Evolutionary conservation across 805 yeast species (phyloP).

Genomic region (Candida peoriensis): DNA sequence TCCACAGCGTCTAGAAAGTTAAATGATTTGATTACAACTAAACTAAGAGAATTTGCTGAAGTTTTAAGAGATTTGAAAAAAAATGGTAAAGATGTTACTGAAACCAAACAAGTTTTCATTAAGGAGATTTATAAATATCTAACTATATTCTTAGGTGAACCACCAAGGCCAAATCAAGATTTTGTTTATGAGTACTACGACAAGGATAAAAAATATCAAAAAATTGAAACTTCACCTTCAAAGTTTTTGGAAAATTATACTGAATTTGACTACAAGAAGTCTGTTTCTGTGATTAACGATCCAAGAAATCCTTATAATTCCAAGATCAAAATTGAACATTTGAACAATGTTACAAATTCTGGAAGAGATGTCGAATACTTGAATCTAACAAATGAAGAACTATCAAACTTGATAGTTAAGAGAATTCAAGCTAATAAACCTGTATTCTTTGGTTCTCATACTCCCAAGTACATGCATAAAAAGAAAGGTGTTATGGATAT

Average conservation of each 20-base stretch:
- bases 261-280: conserved; percentile 42
- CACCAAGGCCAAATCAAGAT: conserved; percentile 65
- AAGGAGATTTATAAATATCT: conserved; percentile 61
- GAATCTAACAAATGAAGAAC: conserved; percentile 54
- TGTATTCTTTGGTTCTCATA: conserved; percentile 84
- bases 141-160: conserved; percentile 68
- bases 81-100: conserved; percentile 26
- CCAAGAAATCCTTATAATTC: conserved; percentile 69
- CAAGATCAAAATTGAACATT: conserved; percentile 64
- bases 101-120: conserved; percentile 40
- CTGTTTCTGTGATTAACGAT: conserved; percentile 72
- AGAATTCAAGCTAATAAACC: conserved; percentile 71
- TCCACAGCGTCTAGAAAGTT: conserved; percentile 45
- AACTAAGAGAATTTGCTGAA: conserved; percentile 76
- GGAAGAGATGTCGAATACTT: conserved; percentile 69
- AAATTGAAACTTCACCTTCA: conserved; percentile 53
- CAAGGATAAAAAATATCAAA: conserved; percentile 53
- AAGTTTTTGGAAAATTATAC: conserved; percentile 55
- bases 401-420: conserved; percentile 58
- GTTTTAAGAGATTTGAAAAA: conserved; percentile 40
- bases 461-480: conserved; percentile 68
- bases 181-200: conserved; percentile 74
- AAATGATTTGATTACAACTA: conserved; percentile 60
- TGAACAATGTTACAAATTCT: conserved; percentile 61
- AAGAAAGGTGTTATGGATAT: conserved; percentile 67